Percentiles rank a stretch among this genome's conserved stretches.
Conservation (phyloP, 441 rosid genomes). For the Populus hybrid region DNA sequence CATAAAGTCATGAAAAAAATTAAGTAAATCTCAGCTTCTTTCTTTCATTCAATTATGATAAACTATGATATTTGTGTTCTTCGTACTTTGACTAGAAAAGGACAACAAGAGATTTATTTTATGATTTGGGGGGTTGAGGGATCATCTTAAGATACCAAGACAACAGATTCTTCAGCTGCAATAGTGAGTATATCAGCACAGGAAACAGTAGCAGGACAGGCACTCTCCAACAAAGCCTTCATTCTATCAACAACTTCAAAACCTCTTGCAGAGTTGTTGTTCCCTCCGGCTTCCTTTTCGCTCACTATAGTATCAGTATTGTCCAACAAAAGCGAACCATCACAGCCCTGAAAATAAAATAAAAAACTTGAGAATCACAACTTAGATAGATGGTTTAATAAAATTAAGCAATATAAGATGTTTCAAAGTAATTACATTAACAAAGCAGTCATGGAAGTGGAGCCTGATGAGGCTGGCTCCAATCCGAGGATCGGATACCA, state of each 20-base stretch:
- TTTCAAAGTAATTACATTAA: constrained; percentile 29
- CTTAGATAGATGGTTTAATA: too few species aligned
- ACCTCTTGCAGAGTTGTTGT: constrained; percentile 51
- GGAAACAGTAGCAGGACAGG: constrained; percentile 65
- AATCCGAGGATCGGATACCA: constrained; percentile 44
- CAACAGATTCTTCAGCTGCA: constrained; percentile 62
- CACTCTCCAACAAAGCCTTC: constrained; percentile 50
- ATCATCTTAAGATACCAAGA: constrained; percentile 33
- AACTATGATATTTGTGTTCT: too few species aligned
- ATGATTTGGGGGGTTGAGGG: too few species aligned
- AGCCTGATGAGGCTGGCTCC: constrained; percentile 66
- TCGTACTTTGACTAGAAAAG: too few species aligned
- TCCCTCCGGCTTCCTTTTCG: constrained; percentile 42
- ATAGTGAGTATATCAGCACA: constrained; percentile 76
- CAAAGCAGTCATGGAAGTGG: constrained; percentile 82
- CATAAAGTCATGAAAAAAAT: too few species aligned
- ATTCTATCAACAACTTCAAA: constrained; percentile 64
- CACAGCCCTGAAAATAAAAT: constrained; percentile 36
- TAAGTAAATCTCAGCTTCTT: too few species aligned
- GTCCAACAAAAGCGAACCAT: constrained; percentile 62
- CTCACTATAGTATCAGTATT: constrained; percentile 38
- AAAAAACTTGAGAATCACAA: too few species aligned
- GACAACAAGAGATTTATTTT: too few species aligned
- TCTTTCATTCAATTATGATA: too few species aligned
- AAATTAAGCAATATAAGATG: too few species aligned